These are phyloP conservation scores for Endothia cerciana DNA, from an alignment of 2,329 filamentous ascomycete species.

Conservation along the genomic window DNA sequence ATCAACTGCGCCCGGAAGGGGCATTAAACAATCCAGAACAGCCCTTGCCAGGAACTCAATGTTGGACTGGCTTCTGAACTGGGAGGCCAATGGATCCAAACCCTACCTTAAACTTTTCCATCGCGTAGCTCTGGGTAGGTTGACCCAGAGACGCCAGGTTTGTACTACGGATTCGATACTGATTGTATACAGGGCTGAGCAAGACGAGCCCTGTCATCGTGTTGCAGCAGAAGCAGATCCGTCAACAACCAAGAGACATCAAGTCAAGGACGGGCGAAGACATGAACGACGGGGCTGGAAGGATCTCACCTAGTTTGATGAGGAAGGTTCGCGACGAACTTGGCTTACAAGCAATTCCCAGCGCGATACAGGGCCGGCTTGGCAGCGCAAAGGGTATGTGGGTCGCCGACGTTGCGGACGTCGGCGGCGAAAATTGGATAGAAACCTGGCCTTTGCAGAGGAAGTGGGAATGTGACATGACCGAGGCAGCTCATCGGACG, in stretches of 20 bases:
- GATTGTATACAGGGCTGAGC: conserved; percentile 49
- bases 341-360: conserved; percentile 57
- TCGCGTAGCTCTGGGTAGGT: conserved; percentile 57
- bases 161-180: background rate
- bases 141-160: no score
- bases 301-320: conserved; percentile 66
- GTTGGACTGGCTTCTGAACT: conserved; percentile 57
- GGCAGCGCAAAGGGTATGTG: conserved; percentile 78
- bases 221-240: conserved; percentile 52
- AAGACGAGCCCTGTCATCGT: conserved; percentile 51
- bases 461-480: conserved; percentile 64
- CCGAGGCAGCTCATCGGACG: conserved; percentile 57
- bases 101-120: conserved; percentile 61
- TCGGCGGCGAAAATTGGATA: conserved; percentile 63
- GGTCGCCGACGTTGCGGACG: conserved; percentile 61
- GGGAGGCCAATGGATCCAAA: conserved; percentile 48
- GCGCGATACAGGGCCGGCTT: conserved; percentile 70
- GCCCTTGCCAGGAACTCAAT: conserved; percentile 38
- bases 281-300: conserved; percentile 71
- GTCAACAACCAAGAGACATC: conserved; percentile 42
- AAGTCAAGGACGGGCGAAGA: conserved; percentile 45
- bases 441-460: conserved; percentile 67
- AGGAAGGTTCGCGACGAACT: conserved; percentile 54
- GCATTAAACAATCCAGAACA: conserved; percentile 30
- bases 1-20: conserved; percentile 33